Evolutionary conservation across 192 early-diverging fungal genomes (phyloP).

Genomic region (Umbelopsis isabellina): DNA sequence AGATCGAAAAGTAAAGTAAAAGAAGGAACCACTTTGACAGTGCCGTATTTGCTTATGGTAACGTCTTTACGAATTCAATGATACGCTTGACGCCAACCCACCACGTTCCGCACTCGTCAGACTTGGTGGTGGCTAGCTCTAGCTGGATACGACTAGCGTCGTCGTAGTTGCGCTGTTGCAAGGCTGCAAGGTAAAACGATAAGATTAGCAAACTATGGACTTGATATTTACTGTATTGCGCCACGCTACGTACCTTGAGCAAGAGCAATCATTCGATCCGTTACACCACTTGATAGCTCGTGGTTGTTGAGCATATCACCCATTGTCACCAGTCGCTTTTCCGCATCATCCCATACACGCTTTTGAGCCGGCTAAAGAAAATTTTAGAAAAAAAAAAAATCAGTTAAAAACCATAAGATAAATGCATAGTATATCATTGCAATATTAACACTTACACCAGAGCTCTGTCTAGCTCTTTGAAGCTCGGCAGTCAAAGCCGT

Average conservation of each 20-base stretch:
- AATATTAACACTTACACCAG: slow-evolving; percentile 41
- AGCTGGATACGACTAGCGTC: slow-evolving; percentile 62
- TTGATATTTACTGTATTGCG: neutral
- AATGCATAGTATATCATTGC: neutral
- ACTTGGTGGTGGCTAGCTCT: slow-evolving; percentile 72
- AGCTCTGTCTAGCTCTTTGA: slow-evolving; percentile 52
- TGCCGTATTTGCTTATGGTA: neutral
- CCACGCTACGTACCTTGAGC: slow-evolving; percentile 54
- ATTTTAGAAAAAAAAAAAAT: neutral
- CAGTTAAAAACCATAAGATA: neutral
- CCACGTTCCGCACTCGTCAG: slow-evolving; percentile 64
- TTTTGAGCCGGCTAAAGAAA: slow-evolving; percentile 65
- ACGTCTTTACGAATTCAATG: slow-evolving; percentile 47
- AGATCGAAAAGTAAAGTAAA: neutral
- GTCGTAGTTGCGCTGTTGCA: slow-evolving; percentile 44
- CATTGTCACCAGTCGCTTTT: slow-evolving; percentile 76
- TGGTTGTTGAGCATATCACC: slow-evolving; percentile 89
- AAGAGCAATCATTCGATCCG: slow-evolving; percentile 62
- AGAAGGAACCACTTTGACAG: neutral
- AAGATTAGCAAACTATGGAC: neutral
- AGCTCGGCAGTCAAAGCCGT: slow-evolving; percentile 56
- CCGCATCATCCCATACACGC: slow-evolving; percentile 80
- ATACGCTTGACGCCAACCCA: slow-evolving; percentile 74
- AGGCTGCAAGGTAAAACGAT: slow-evolving; percentile 7
- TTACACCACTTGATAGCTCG: slow-evolving; percentile 64